Conservation (phyloP, 129 eudicot species). For the Flaveria sonorensis region DNA sequence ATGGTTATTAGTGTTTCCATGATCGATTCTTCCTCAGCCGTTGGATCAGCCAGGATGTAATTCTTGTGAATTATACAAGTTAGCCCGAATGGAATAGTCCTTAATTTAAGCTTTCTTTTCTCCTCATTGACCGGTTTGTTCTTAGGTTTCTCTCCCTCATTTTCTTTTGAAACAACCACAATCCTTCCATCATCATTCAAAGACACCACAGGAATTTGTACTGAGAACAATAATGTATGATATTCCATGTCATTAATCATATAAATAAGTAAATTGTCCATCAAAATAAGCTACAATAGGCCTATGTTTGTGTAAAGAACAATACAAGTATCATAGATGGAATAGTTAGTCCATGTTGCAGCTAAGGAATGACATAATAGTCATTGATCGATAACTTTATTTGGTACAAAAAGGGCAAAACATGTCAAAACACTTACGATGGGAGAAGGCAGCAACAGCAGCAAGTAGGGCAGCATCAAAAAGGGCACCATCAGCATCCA, state of each 20-base stretch:
- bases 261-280: not conserved
- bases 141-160: slow-evolving; percentile 45
- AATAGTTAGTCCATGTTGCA: slow-evolving; percentile 8
- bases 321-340: not conserved
- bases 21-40: slow-evolving; percentile 86
- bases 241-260: slow-evolving; percentile 4
- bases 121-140: slow-evolving; percentile 80
- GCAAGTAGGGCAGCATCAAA: slow-evolving; percentile 91
- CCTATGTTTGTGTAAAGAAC: not conserved
- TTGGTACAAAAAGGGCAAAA: not conserved
- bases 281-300: not conserved
- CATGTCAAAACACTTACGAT: slow-evolving; percentile 57
- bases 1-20: slow-evolving; percentile 79
- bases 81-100: slow-evolving; percentile 54
- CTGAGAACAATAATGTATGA: slow-evolving; percentile 40
- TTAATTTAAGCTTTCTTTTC: slow-evolving; percentile 70
- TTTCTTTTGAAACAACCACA: slow-evolving; percentile 62
- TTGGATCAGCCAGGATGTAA: slow-evolving; percentile 85
- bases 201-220: slow-evolving; percentile 87
- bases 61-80: slow-evolving; percentile 87
- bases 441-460: slow-evolving; percentile 83
- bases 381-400: not conserved
- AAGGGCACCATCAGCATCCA: slow-evolving; percentile 98
- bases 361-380: slow-evolving; percentile 5
- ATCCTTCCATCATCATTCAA: slow-evolving; percentile 88